Evolutionary conservation across 306 rosid species (phyloP).

Genomic region (Rosa multiflora): DNA sequence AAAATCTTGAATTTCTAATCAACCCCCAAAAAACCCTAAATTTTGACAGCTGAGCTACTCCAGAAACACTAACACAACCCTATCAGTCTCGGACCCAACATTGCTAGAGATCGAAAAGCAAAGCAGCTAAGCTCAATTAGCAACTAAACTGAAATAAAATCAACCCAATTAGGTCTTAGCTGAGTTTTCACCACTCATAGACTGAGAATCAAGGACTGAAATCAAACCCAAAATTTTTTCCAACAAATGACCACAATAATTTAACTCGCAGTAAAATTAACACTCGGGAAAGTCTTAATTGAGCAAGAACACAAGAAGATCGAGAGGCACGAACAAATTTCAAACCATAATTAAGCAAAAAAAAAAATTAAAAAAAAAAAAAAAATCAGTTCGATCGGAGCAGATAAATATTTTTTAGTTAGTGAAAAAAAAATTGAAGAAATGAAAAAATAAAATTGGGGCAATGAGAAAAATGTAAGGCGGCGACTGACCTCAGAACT

Average conservation of each 20-base stretch:
- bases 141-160: background rate
- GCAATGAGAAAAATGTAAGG: constrained; percentile 23
- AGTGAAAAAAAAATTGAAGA: background rate
- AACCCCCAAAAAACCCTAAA: constrained; percentile 42
- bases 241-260: constrained; percentile 4
- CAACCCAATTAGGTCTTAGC: constrained; percentile 2
- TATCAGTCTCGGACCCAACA: constrained; percentile 7
- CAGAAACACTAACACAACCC: constrained; percentile 5
- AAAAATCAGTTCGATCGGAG: constrained; percentile 38
- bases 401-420: background rate
- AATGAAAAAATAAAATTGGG: background rate
- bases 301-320: constrained; percentile 23
- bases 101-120: constrained; percentile 9
- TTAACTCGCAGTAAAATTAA: constrained; percentile 11
- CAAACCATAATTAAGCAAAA: background rate
- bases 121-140: background rate
- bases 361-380: too few relatives aligned
- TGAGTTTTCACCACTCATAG: constrained; percentile 1
- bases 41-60: constrained; percentile 13
- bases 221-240: constrained; percentile 26
- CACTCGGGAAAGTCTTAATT: constrained; percentile 15
- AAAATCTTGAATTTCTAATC: background rate
- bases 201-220: constrained; percentile 12
- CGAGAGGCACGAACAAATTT: constrained; percentile 6
- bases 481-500: constrained; percentile 53